Percentiles rank a stretch among this genome's conserved stretches.
phyloP scores from a whole-genome alignment of 768 basidiomycete species.

The Neoboletus subvelutipes region DNA sequence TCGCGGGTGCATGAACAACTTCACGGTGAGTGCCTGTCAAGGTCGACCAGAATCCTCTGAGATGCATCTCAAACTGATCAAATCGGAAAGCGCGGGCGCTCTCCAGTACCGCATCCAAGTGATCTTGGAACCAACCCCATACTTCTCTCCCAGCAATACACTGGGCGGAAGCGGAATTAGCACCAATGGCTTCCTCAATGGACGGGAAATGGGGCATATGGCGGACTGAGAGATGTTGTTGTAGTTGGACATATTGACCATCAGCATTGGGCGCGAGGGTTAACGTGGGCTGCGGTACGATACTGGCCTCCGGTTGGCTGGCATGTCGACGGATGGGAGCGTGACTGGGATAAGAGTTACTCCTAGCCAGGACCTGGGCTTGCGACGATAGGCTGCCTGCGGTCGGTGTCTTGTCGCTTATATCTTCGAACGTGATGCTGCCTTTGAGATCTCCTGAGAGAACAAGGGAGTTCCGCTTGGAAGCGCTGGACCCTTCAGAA shows the following conservation, averaged over 20 bases:
- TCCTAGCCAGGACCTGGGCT: conserved; percentile 62
- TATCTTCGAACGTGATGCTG: conserved; percentile 56
- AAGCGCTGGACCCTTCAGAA: conserved; percentile 71
- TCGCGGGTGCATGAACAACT: conserved; percentile 84
- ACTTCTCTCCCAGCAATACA: conserved; percentile 80
- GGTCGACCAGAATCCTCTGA: conserved; percentile 83
- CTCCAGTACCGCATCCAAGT: conserved; percentile 80
- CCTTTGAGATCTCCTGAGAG: conserved; percentile 64
- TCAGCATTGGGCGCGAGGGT: conserved; percentile 47
- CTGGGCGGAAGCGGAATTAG: conserved; percentile 72
- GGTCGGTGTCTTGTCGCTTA: conserved; percentile 85
- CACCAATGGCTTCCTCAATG: conserved; percentile 81
- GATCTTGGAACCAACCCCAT: conserved; percentile 92
- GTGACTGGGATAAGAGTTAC: conserved; percentile 60
- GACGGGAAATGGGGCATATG: conserved; percentile 79
- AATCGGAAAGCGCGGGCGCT: conserved; percentile 76
- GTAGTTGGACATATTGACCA: conserved; percentile 47
- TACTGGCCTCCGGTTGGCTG: conserved; percentile 53
- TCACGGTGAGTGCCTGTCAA: conserved; percentile 76
- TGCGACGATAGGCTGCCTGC: conserved; percentile 75
- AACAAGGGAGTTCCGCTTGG: conserved; percentile 73
- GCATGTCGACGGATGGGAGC: conserved; percentile 74
- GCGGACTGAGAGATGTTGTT: conserved; percentile 63
- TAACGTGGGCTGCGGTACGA: conserved; percentile 58
- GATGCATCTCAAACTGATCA: conserved; percentile 86